Conservation (phyloP, 2,329 filamentous ascomycete genomes). For the Stachybotrys chartarum region DNA sequence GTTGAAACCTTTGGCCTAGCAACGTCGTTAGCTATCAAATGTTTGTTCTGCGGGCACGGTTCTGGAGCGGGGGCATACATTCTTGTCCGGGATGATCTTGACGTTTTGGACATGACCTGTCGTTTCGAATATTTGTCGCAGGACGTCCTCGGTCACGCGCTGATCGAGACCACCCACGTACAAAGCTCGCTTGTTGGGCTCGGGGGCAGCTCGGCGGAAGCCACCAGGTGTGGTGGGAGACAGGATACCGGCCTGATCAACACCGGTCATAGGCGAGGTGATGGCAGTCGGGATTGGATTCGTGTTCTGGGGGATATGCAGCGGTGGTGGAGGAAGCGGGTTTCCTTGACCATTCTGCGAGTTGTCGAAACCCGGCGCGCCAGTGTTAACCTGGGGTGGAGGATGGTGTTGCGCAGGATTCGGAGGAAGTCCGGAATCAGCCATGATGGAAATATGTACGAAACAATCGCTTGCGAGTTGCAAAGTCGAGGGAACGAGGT, state of each 20-base stretch:
- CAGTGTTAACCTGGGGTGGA: slow-evolving; percentile 60
- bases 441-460: slow-evolving; percentile 50
- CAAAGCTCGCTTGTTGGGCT: slow-evolving; percentile 96
- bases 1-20: slow-evolving; percentile 89
- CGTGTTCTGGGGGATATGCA: slow-evolving; percentile 93
- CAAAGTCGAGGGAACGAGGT: neutral
- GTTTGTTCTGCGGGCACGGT: neutral
- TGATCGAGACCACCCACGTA: slow-evolving; percentile 95
- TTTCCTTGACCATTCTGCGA: slow-evolving; percentile 63
- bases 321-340: slow-evolving; percentile 80
- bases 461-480: slow-evolving; percentile 3
- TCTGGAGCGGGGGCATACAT: slow-evolving; percentile 55
- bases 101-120: slow-evolving; percentile 97
- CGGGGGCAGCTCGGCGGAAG: slow-evolving; percentile 85
- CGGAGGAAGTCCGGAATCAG: slow-evolving; percentile 63
- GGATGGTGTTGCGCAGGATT: slow-evolving; percentile 60
- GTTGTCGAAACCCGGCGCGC: slow-evolving; percentile 70
- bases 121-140: slow-evolving; percentile 98
- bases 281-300: slow-evolving; percentile 93
- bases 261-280: slow-evolving; percentile 73
- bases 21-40: slow-evolving; percentile 19
- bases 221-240: slow-evolving; percentile 78
- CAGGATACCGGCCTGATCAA: slow-evolving; percentile 60
- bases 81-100: slow-evolving; percentile 99
- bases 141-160: slow-evolving; percentile 88